Base-by-base conservation (phyloP, 345 rosid genomes). In the Arabidopsis arenosa region DNA sequence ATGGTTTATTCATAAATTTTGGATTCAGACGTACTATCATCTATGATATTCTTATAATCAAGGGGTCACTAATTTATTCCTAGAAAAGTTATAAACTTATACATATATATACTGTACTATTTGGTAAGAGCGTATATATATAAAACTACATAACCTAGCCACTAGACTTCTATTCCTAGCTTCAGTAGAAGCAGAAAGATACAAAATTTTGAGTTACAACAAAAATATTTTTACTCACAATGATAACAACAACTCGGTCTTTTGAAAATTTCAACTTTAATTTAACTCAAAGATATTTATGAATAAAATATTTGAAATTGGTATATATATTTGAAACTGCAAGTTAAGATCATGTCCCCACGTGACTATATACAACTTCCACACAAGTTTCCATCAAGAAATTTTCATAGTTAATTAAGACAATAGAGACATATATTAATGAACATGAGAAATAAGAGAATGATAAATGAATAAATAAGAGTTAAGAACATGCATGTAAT, bases 121-220 rank as follows among this genome's bases (percentile, higher is more conserved):
- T 65, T 56, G 58, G 58, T 6, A 57, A 55, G 17, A 49, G 32
- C 40, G 57, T 74, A 48, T 47, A 66, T 57, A 36, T 15, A 35
- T 26, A 3, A 2, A 10, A 48, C 33, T 3, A 49, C 12, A 59
- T 59, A 67, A 40, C 74, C 73, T 67, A 75, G 62, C 17, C 39
- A 59, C 47, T 75, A 75, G 74, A 68, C 68, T 66, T 37, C 35
- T 68, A 60, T 53, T 60, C 63, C 68, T 75, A 75, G 73, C 67
- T 75, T 75, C 60, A 49, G 67, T 66, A 66, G 67, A 62, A 39
- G 69, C 69, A 75, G 79, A 68, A 68, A 61, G 56, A 68, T 68
- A 75, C 79, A 75, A 75, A 75, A 33, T 4, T 40, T 75, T 13
- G 79, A 68, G 79, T 75, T 75, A 75, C 63, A 61, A 60, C 73